Evolutionary conservation across 202 grass and related monocot genomes (phyloP).

Genomic region (Saccharum hybrid): DNA sequence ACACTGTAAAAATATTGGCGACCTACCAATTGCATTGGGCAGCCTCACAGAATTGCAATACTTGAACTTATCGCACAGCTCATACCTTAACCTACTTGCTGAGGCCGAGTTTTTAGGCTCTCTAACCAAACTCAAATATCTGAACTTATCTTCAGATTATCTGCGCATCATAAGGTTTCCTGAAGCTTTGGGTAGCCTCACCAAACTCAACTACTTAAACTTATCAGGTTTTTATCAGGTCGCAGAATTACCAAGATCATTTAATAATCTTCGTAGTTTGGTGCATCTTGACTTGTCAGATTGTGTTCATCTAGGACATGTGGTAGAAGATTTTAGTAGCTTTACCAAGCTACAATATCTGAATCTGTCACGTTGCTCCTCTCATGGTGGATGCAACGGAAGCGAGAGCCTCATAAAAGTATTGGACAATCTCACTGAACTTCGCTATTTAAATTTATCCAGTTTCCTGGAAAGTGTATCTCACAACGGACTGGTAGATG

Average conservation of each 20-base stretch:
- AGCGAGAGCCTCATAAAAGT: neutral
- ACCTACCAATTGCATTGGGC: neutral
- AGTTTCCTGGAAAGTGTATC: neutral
- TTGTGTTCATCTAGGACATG: rapidly evolving
- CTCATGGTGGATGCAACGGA: neutral
- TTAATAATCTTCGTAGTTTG: neutral
- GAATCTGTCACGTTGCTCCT: neutral
- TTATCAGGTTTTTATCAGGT: neutral
- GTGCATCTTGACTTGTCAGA: conserved; percentile 12
- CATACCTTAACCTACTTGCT: neutral
- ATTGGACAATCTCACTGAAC: conserved; percentile 1
- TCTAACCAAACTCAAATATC: conserved; percentile 15
- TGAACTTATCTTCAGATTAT: neutral
- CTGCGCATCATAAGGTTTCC: neutral
- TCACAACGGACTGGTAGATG: neutral
- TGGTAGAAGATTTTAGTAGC: neutral
- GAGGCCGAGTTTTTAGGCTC: neutral
- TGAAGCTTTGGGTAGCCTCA: conserved; percentile 14
- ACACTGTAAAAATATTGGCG: neutral
- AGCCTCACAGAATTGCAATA: neutral
- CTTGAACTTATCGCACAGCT: conserved; percentile 18
- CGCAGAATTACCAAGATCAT: neutral
- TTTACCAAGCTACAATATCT: conserved; percentile 27
- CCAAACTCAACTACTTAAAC: conserved; percentile 2
- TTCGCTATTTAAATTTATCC: neutral